phyloP scores from a whole-genome alignment of 192 early-diverging fungal genomes.

The Borealophlyctis nickersoniae region DNA sequence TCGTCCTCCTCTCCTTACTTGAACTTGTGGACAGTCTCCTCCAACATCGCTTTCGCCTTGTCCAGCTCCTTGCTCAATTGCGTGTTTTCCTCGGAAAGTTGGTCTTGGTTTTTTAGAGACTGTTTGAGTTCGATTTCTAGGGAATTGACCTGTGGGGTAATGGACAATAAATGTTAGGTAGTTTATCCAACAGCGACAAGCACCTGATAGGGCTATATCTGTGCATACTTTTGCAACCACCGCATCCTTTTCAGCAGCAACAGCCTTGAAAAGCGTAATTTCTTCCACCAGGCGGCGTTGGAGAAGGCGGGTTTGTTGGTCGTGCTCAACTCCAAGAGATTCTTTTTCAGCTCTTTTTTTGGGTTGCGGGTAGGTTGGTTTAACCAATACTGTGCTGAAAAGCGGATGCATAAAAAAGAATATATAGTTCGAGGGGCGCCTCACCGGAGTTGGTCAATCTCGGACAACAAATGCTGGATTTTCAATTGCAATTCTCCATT shows the following conservation, averaged over 20 bases:
- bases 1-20: conserved; percentile 31
- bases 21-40: conserved; percentile 29
- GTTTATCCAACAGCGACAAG: conserved; percentile 25
- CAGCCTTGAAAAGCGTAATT: conserved; percentile 21
- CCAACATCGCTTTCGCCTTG: conserved; percentile 17
- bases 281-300: conserved; percentile 31
- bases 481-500: conserved; percentile 36
- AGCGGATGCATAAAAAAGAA: too few species aligned
- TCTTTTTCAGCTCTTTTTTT: conserved; percentile 45
- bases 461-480: conserved; percentile 26
- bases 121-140: conserved; percentile 26
- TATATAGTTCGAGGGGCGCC: too few species aligned
- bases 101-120: conserved; percentile 20
- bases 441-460: conserved; percentile 40
- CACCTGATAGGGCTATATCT: conserved; percentile 33
- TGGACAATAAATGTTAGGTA: conserved; percentile 13
- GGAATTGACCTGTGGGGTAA: background rate
- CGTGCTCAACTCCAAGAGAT: conserved; percentile 25
- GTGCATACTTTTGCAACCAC: conserved; percentile 16
- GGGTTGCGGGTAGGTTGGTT: too few species aligned
- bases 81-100: conserved; percentile 26
- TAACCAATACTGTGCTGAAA: too few species aligned
- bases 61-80: conserved; percentile 35
- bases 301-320: conserved; percentile 30
- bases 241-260: conserved; percentile 38